Conservation (phyloP, 768 basidiomycete species). For the Lentinula raphanica region DNA sequence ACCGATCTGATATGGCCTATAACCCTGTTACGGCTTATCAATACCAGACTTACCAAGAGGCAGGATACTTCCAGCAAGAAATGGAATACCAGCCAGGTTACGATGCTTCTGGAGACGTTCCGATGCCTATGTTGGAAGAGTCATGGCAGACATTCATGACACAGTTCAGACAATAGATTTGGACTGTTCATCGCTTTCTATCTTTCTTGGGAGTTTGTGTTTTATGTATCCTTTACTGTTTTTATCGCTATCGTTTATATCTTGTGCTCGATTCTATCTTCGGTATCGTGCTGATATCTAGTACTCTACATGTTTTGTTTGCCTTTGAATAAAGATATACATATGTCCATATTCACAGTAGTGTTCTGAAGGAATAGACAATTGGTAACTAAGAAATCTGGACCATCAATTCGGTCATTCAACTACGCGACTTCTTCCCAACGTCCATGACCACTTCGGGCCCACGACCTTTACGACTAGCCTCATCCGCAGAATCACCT, state of each 20-base stretch:
- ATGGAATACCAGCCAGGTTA: conserved; percentile 1
- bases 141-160: conserved; percentile 7
- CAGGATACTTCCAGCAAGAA: conserved; percentile 4
- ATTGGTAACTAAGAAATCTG: not conserved
- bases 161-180: conserved; percentile 3
- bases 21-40: conserved; percentile 4
- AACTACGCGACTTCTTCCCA: not conserved
- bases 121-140: conserved; percentile 4
- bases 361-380: not conserved
- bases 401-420: not conserved
- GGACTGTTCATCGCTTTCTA: not conserved
- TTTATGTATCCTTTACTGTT: not conserved
- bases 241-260: not conserved
- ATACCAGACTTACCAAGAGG: conserved; percentile 2
- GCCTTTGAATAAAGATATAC: not conserved
- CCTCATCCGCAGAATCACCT: conserved; percentile 12
- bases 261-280: not conserved
- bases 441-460: conserved; percentile 15
- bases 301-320: not conserved
- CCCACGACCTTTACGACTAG: conserved; percentile 45
- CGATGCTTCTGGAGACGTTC: conserved; percentile 1
- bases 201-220: not conserved
- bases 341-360: too few species aligned
- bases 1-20: not conserved
- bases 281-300: not conserved